Evolutionary conservation across 495 filamentous ascomycete genomes (phyloP).

Genomic region (Podospora comata): DNA sequence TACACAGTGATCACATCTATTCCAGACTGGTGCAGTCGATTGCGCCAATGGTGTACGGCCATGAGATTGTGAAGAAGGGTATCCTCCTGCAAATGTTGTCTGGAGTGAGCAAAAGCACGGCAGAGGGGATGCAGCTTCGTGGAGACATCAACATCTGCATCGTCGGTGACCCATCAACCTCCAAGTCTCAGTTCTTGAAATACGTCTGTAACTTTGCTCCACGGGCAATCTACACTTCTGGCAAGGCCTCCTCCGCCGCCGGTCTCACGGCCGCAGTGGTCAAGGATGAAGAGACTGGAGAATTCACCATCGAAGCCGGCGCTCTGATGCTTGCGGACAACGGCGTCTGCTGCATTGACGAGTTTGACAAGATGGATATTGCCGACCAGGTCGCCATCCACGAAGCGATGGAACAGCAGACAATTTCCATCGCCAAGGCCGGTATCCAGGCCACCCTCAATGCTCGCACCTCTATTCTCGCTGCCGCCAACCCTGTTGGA

Average conservation of each 20-base stretch:
- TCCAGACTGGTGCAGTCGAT: constrained; percentile 87
- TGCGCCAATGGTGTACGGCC: constrained; percentile 96
- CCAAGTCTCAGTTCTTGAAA: constrained; percentile 97
- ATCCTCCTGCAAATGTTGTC: constrained; percentile 89
- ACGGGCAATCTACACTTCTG: constrained; percentile 94
- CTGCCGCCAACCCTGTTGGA: constrained; percentile 93
- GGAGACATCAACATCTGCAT: constrained; percentile 99
- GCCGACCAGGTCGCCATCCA: constrained; percentile 97
- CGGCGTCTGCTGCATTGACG: constrained; percentile 97
- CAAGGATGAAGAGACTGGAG: constrained; percentile 96
- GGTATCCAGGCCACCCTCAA: constrained; percentile 98
- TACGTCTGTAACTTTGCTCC: constrained; percentile 95
- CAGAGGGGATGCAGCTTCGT: constrained; percentile 88
- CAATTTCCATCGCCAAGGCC: constrained; percentile 98
- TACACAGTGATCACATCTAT: constrained; percentile 94
- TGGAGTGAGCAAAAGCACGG: constrained; percentile 83
- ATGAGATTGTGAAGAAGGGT: constrained; percentile 97
- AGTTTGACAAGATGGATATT: constrained; percentile 99
- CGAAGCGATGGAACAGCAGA: constrained; percentile 99
- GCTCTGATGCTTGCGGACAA: constrained; percentile 97
- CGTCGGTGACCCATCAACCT: constrained; percentile 96
- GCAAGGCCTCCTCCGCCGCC: constrained; percentile 95
- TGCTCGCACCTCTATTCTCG: constrained; percentile 89
- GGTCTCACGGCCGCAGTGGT: constrained; percentile 97
- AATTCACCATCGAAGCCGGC: constrained; percentile 98